Base-by-base conservation (phyloP, 495 filamentous ascomycete genomes). In the Immersiella caudata region DNA sequence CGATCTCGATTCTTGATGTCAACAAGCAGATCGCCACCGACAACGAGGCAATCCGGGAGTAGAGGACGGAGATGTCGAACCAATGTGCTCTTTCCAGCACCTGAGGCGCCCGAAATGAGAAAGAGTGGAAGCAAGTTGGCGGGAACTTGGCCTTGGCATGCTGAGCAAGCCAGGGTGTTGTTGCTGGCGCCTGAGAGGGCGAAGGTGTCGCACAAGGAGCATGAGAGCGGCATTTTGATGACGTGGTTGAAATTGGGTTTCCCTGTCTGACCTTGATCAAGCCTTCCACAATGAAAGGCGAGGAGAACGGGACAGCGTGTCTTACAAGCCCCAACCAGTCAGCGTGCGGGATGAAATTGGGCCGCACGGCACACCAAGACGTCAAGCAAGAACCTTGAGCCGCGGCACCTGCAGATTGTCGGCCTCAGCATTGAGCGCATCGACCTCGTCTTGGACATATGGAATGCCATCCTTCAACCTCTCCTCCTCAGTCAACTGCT, bases 341-440 rank as follows among this genome's bases (percentile, higher is more conserved):
- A 33, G 29, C 29, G 40, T 46, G 40, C 40, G 40, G 33, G 40
- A 46, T 46, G 40, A 14, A 14, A 46, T 46, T 18, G 14, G 5
- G 11, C 40, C 40, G 9, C 40, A 14, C 5, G 40, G 6, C 11
- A 46, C 40, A 46, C 40, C 16, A 46, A 46, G 4, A 46, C 57
- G 26, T 22, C 33, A 27, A 21, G 33, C 58, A 16, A 60, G 27
- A 14, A 20, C 29, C 11, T 36, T 21, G 18, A 62, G 12, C 21
- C 22, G 21, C 25, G 46, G 18, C 27, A 73, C 82, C 0, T 85
- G 85, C 9, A 89, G 84, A 52, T 68, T 72, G 68, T 85, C 81
- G 0, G 90, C 90, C 75, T 93, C 91, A 50, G 78, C 75, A 72
- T 93, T 91, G 66, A 94, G 76, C 0, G 79, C 80, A 35, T 85